Evolutionary conservation across 106 monocot genomes (phyloP), one percentile per base, ranked within the genome.

Genomic region (Phalaenopsis aphrodite): DNA sequence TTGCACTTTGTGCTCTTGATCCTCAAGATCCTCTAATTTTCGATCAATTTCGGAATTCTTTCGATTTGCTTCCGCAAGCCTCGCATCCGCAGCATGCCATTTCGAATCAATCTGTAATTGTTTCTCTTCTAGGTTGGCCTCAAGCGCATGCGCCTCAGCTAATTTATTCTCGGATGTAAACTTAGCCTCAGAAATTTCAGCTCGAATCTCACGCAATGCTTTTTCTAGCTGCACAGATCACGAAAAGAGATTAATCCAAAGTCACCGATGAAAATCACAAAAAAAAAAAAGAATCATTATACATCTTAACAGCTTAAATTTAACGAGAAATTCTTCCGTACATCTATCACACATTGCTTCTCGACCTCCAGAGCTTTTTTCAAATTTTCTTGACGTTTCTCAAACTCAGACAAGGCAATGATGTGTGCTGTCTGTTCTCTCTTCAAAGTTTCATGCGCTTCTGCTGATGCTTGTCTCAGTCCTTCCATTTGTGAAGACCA

Each of bases 271-370:
- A 64, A 79, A 66, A 64, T 3, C 2, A 24, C 2, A 5, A 79
- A 5, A 79, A 74, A 43, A 15, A 74, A 6, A 2, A 74, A 43
- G 18, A 76, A 15, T 30, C 30, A 30, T 48, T 76, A 9, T 52
- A 23, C 49, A 49, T 23, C 76, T 36, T 48, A 23, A 36, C 5
- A 18, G 76, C 17, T 76, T 76, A 3, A 76, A 24, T 76, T 42
- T 43, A 19, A 49, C 46, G 49, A 76, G 21, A 30, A 49, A 76
- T 21, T n/a, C 21, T 47, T 76, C 49, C 76, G 49, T 93, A 99
- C 99, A 88, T 93, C 99, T 46, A 78, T 74, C 47, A 99, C 91
- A 77, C 93, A 95, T 68, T 99, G 95, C 46, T 95, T 95, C 79
- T 99, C 91, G 56, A 99, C 80, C 11, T 88, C 93, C 80, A 99